phyloP scores from a whole-genome alignment of 768 basidiomycete species.

The Russula foetens region DNA sequence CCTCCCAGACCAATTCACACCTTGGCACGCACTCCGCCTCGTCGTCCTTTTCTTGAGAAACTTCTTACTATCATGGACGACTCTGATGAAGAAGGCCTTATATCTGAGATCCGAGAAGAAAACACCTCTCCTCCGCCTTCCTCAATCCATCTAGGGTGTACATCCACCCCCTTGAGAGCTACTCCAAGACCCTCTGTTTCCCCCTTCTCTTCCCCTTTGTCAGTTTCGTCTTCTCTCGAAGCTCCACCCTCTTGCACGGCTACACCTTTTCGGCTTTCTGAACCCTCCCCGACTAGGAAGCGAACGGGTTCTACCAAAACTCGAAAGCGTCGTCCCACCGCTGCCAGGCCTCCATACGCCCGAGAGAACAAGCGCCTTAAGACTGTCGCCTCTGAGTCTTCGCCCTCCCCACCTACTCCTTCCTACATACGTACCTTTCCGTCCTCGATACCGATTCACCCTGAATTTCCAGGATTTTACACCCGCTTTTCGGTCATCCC shows the following conservation, averaged over 20 bases:
- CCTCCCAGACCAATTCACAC: neutral
- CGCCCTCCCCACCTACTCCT: neutral
- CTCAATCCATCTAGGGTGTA: slow-evolving; percentile 14
- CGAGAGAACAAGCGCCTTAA: neutral
- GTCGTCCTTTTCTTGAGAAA: slow-evolving; percentile 4
- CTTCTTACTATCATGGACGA: slow-evolving; percentile 10
- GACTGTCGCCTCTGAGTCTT: neutral
- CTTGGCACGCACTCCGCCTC: neutral
- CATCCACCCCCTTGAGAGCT: slow-evolving; percentile 13
- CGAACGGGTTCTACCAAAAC: neutral
- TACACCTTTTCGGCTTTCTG: neutral
- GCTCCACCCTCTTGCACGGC: slow-evolving; percentile 8
- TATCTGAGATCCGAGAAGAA: neutral
- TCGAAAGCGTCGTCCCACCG: slow-evolving; percentile 6
- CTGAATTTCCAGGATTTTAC: slow-evolving; percentile 56
- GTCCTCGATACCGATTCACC: slow-evolving; percentile 35
- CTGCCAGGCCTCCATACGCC: neutral
- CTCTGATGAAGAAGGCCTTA: slow-evolving; percentile 11
- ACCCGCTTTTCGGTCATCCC: slow-evolving; percentile 58
- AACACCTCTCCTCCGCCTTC: slow-evolving; percentile 4
- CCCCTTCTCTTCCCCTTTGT: slow-evolving; percentile 16
- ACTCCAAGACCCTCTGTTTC: slow-evolving; percentile 10
- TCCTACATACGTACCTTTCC: slow-evolving; percentile 46
- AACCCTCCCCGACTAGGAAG: neutral
- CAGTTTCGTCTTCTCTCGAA: slow-evolving; percentile 13